Conservation (phyloP, 371 early-diverging fungal genomes). For the Apophysomyces sp. region DNA sequence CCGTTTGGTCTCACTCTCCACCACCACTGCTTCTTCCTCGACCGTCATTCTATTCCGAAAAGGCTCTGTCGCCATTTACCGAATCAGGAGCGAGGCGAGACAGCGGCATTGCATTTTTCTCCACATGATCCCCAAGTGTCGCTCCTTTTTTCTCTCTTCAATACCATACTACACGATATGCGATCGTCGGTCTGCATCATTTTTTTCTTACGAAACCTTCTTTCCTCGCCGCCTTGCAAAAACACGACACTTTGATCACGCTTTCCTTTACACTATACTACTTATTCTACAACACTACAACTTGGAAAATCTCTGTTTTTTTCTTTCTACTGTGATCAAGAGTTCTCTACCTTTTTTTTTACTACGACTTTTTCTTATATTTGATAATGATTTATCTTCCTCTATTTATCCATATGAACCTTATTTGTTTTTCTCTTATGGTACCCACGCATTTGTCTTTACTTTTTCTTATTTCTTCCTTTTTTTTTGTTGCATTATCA, state of each 20-base stretch:
- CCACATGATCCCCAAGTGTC: slow-evolving; percentile 12
- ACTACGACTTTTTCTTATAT: background rate
- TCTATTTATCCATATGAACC: background rate
- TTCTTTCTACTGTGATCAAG: background rate
- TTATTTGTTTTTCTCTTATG: background rate
- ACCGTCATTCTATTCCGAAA: slow-evolving; percentile 5
- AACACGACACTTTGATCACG: background rate
- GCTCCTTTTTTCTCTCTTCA: slow-evolving; percentile 1
- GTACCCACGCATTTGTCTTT: background rate
- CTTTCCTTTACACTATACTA: background rate
- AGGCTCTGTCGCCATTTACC: slow-evolving; percentile 1
- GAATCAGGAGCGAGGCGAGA: slow-evolving; percentile 24
- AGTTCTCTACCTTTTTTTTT: background rate
- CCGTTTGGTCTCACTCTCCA: slow-evolving; percentile 18
- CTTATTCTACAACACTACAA: background rate
- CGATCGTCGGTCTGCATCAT: background rate
- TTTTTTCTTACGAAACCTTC: background rate
- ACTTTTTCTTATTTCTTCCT: background rate
- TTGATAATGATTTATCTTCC: slow-evolving; percentile 1
- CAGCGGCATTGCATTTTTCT: slow-evolving; percentile 21
- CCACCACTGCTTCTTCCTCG: slow-evolving; percentile 6
- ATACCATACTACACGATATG: slow-evolving; percentile 1
- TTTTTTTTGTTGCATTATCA: slow-evolving; percentile 1
- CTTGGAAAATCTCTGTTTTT: background rate
- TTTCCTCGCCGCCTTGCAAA: background rate